These are phyloP conservation scores for Sungouiozyma intestinalis DNA, from an alignment of 805 yeast species.

Conservation along the genomic window DNA sequence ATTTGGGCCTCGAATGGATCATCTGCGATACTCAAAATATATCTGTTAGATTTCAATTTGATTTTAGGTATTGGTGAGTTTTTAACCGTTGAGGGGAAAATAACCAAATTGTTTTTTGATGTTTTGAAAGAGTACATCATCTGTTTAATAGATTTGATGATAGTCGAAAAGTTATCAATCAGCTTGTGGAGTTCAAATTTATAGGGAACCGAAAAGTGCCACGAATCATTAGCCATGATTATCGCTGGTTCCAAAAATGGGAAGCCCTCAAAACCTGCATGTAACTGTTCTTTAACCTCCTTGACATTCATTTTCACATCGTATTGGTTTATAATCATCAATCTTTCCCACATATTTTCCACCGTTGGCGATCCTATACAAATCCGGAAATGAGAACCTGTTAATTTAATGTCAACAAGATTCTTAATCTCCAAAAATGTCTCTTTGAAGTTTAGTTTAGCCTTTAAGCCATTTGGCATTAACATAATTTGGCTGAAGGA, in stretches of 20 bases:
- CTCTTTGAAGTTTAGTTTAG: slow-evolving; percentile 36
- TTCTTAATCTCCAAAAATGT: slow-evolving; percentile 14
- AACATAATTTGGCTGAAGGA: slow-evolving; percentile 22
- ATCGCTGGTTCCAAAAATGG: slow-evolving; percentile 28
- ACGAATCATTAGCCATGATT: slow-evolving; percentile 31
- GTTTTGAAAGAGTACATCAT: slow-evolving; percentile 39
- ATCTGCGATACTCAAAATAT: slow-evolving; percentile 64
- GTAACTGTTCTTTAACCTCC: slow-evolving; percentile 19
- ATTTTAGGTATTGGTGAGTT: slow-evolving; percentile 48
- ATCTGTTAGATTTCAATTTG: slow-evolving; percentile 41
- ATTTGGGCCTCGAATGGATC: slow-evolving; percentile 83
- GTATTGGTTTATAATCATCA: slow-evolving; percentile 33
- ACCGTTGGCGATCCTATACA: slow-evolving; percentile 45
- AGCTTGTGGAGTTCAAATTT: slow-evolving; percentile 64
- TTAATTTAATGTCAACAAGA: slow-evolving; percentile 14
- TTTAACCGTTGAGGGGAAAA: slow-evolving; percentile 30
- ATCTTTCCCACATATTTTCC: slow-evolving; percentile 39
- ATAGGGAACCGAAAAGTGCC: slow-evolving; percentile 56
- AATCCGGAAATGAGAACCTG: slow-evolving; percentile 31
- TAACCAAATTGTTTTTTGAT: slow-evolving; percentile 30
- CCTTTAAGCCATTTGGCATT: slow-evolving; percentile 40
- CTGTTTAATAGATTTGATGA: slow-evolving; percentile 57
- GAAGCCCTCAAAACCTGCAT: slow-evolving; percentile 6
- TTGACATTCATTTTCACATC: slow-evolving; percentile 22
- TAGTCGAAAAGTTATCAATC: slow-evolving; percentile 67